These are phyloP conservation scores for Botrytis paeoniae DNA, from an alignment of 2,329 filamentous ascomycete species.

Conservation along the genomic window DNA sequence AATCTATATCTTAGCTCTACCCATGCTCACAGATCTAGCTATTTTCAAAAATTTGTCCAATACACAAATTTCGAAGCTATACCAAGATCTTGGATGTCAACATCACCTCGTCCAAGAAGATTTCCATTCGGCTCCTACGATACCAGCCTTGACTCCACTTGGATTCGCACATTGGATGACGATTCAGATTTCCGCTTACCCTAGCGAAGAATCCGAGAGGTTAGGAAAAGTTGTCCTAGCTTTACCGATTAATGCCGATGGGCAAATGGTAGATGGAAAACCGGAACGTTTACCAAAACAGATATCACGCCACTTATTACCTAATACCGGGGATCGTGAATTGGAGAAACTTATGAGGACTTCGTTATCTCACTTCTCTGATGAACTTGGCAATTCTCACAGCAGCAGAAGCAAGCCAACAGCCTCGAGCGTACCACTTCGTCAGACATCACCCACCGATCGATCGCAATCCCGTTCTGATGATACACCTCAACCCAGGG, in stretches of 20 bases:
- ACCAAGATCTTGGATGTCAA: slow-evolving; percentile 51
- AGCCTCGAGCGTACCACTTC: slow-evolving; percentile 31
- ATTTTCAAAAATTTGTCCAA: slow-evolving; percentile 32
- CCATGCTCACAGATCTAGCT: slow-evolving; percentile 26
- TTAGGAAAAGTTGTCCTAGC: slow-evolving; percentile 65
- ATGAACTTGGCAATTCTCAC: slow-evolving; percentile 45
- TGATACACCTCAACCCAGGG: slow-evolving; percentile 27
- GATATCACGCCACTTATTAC: slow-evolving; percentile 70
- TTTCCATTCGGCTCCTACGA: slow-evolving; percentile 50
- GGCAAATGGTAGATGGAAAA: slow-evolving; percentile 57
- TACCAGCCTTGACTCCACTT: slow-evolving; percentile 63
- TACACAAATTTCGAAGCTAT: slow-evolving; percentile 57
- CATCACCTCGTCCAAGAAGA: slow-evolving; percentile 63
- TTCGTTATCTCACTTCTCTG: slow-evolving; percentile 50
- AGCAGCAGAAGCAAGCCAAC: slow-evolving; percentile 39
- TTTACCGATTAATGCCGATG: slow-evolving; percentile 61
- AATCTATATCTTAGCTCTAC: background rate
- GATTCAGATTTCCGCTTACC: slow-evolving; percentile 69
- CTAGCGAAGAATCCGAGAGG: slow-evolving; percentile 69
- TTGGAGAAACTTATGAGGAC: slow-evolving; percentile 59
- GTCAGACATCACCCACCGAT: slow-evolving; percentile 29
- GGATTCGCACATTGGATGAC: slow-evolving; percentile 72
- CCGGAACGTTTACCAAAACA: slow-evolving; percentile 76
- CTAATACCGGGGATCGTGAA: slow-evolving; percentile 53
- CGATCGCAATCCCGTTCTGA: slow-evolving; percentile 27